A percentile compares a stretch with the other conserved stretches of the same genome.
phyloP scores from a whole-genome alignment of 2,329 filamentous ascomycete genomes.

The Chaetomiaceae sp. region DNA sequence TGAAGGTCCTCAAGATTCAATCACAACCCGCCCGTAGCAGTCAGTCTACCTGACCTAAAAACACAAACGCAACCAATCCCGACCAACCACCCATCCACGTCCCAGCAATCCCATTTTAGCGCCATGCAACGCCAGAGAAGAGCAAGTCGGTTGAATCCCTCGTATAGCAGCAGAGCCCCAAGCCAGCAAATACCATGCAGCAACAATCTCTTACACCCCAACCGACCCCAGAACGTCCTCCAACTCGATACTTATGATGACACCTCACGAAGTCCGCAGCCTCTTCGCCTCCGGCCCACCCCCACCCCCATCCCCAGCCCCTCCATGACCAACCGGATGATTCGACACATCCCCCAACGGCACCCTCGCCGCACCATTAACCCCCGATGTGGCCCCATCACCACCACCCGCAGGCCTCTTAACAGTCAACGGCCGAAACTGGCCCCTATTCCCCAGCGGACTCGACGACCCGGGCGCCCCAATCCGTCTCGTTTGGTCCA shows the following conservation, averaged over 20 bases:
- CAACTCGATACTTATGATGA: no score
- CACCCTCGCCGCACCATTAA: slow-evolving; percentile 31
- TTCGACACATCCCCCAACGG: slow-evolving; percentile 49
- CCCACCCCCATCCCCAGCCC: slow-evolving; percentile 17
- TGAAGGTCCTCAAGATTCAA: no score
- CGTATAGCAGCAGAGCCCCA: no score
- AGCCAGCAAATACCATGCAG: neutral
- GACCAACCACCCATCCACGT: neutral
- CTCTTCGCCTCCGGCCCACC: slow-evolving; percentile 45
- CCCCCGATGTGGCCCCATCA: slow-evolving; percentile 23
- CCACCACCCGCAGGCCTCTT: slow-evolving; percentile 43
- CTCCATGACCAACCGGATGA: slow-evolving; percentile 34
- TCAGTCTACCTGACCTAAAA: neutral
- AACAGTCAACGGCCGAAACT: slow-evolving; percentile 57
- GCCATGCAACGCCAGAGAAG: slow-evolving; percentile 8
- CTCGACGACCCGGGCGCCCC: slow-evolving; percentile 53
- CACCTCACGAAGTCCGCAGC: slow-evolving; percentile 39
- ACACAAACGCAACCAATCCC: neutral
- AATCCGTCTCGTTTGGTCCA: slow-evolving; percentile 54
- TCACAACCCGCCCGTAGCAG: neutral
- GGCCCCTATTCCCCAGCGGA: slow-evolving; percentile 54
- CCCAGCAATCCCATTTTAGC: neutral
- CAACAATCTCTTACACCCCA: slow-evolving; percentile 1
- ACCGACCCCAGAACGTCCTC: neutral
- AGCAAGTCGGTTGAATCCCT: no score